A percentile compares a stretch with the other conserved stretches of the same genome.
phyloP scores from a whole-genome alignment of 805 yeast genomes.

The Ogataea thermomethanolica region DNA sequence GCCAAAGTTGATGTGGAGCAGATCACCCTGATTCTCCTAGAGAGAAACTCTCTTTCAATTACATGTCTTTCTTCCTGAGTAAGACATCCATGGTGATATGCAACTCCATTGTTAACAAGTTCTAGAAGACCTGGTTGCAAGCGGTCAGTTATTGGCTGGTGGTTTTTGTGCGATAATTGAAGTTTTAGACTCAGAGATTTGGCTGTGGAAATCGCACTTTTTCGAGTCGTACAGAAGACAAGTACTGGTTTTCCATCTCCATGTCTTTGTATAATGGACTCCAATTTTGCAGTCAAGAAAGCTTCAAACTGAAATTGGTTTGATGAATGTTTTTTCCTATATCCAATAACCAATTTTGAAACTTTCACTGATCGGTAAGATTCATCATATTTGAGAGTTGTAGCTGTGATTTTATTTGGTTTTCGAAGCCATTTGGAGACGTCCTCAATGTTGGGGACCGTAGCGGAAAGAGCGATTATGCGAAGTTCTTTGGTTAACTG shows the following conservation, averaged over 20 bases:
- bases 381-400: constrained; percentile 43
- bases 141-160: constrained; percentile 1
- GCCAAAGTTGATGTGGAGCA: constrained; percentile 62
- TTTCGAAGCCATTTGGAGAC: constrained; percentile 41
- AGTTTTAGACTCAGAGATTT: constrained; percentile 29
- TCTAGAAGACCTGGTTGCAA: constrained; percentile 23
- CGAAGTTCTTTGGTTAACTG: constrained; percentile 35
- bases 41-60: constrained; percentile 44
- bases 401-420: constrained; percentile 27
- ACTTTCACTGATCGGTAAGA: constrained; percentile 44
- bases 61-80: constrained; percentile 41
- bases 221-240: constrained; percentile 53
- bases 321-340: constrained; percentile 23
- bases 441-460: constrained; percentile 50
- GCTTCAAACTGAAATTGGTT: constrained; percentile 50
- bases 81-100: constrained; percentile 60
- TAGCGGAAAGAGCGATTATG: constrained; percentile 49
- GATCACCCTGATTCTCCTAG: constrained; percentile 41
- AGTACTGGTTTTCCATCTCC: constrained; percentile 42
- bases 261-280: constrained; percentile 38
- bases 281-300: constrained; percentile 39
- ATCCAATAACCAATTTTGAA: constrained; percentile 42
- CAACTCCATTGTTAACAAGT: constrained; percentile 37
- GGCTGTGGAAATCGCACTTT: constrained; percentile 45
- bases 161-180: neutral